Evolutionary conservation across 768 basidiomycete genomes (phyloP).

Genomic region (Candolleomyces eurysporus): DNA sequence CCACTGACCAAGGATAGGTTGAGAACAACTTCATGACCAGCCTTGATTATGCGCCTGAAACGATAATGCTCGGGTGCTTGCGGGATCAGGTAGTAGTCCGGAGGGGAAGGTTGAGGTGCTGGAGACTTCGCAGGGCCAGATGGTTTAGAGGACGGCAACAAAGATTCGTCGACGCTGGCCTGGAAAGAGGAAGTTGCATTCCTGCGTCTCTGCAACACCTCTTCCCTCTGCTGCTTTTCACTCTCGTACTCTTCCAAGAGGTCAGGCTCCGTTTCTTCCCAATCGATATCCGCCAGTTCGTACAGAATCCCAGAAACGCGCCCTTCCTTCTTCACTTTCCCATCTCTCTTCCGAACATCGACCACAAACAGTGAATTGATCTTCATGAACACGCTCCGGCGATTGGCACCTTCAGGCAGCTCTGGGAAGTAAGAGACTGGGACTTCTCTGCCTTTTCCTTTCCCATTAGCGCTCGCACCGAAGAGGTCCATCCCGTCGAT

Average conservation of each 20-base stretch:
- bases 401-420: slow-evolving; percentile 47
- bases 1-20: slow-evolving; percentile 72
- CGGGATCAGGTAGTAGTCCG: slow-evolving; percentile 46
- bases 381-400: slow-evolving; percentile 70
- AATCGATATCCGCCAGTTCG: slow-evolving; percentile 76
- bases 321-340: slow-evolving; percentile 52
- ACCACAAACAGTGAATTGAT: slow-evolving; percentile 65
- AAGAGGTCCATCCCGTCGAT: background rate
- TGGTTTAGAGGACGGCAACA: slow-evolving; percentile 1
- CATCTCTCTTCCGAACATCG: slow-evolving; percentile 45
- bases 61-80: slow-evolving; percentile 63
- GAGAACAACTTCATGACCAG: slow-evolving; percentile 64
- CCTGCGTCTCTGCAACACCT: background rate
- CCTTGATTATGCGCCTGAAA: slow-evolving; percentile 64
- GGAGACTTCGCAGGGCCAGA: background rate
- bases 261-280: slow-evolving; percentile 39
- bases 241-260: slow-evolving; percentile 8
- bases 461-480: background rate
- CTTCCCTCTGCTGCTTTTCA: slow-evolving; percentile 5
- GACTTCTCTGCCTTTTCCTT: background rate
- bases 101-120: background rate
- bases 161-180: slow-evolving; percentile 5
- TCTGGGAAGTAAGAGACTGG: background rate
- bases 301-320: slow-evolving; percentile 73
- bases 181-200: background rate